Evolutionary conservation across 1,284 basidiomycete genomes (phyloP).

Genomic region (Tylopilus sp.): DNA sequence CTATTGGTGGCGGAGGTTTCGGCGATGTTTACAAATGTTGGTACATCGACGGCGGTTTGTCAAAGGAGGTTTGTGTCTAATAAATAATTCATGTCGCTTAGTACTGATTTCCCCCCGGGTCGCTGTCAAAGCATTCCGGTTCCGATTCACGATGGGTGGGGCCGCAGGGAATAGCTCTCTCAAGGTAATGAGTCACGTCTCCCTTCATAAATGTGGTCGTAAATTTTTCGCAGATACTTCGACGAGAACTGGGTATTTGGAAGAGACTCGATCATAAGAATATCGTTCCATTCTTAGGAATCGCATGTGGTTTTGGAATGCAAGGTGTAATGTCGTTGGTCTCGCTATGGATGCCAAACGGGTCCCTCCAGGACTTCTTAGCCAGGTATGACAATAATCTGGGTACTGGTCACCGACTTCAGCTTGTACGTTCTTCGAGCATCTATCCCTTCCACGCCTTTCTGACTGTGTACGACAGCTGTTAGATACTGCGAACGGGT

Average conservation of each 20-base stretch:
- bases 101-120: background rate
- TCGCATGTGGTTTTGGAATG: constrained; percentile 18
- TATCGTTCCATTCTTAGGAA: no score
- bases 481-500: constrained; percentile 5
- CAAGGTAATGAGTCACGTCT: background rate
- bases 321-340: constrained; percentile 13
- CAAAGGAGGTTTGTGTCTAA: background rate
- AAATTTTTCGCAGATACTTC: constrained; percentile 2
- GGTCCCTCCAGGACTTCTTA: background rate
- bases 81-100: background rate
- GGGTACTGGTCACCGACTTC: constrained; percentile 4
- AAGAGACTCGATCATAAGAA: no score
- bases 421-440: constrained; percentile 8
- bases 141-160: background rate
- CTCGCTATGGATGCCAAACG: constrained; percentile 6
- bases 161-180: background rate
- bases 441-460: no score
- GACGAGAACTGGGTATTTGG: constrained; percentile 17
- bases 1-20: constrained; percentile 11
- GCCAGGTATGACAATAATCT: no score
- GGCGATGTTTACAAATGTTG: constrained; percentile 20
- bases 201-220: no score
- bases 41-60: background rate
- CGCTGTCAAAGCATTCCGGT: background rate
- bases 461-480: constrained; percentile 1